phyloP scores from a whole-genome alignment of 2,329 filamentous ascomycete genomes.

The Cordyceps cateniannulata region DNA sequence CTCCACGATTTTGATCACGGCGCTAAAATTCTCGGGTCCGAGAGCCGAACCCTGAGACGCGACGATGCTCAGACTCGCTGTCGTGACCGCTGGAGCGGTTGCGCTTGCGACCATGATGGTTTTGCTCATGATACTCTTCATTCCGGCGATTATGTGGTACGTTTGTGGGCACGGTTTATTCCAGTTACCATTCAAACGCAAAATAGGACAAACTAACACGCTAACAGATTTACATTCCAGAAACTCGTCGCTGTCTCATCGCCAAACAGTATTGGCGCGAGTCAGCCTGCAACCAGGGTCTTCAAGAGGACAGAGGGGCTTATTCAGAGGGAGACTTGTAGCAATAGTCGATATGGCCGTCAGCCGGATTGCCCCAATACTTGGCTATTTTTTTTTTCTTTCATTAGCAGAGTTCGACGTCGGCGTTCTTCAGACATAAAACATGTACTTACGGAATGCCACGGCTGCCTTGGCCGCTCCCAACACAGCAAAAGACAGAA shows the following conservation, averaged over 20 bases:
- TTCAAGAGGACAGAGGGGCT: not conserved
- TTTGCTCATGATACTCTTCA: not conserved
- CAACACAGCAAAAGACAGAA: constrained; percentile 17
- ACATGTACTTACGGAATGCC: constrained; percentile 4
- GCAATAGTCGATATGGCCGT: constrained; percentile 10
- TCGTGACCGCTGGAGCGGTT: not conserved
- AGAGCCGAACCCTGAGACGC: too few relatives aligned
- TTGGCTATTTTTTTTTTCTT: not conserved
- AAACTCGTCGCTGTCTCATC: not conserved
- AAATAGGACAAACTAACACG: not conserved
- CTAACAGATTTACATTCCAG: not conserved
- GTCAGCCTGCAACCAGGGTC: not conserved
- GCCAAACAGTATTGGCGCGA: not conserved
- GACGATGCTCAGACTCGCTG: constrained; percentile 7
- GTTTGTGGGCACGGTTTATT: too few relatives aligned
- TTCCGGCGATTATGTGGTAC: not conserved
- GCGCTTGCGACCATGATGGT: not conserved
- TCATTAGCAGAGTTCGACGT: not conserved
- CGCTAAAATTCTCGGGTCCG: too few relatives aligned
- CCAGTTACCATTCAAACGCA: not conserved
- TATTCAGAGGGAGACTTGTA: constrained; percentile 1
- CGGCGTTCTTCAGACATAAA: not conserved
- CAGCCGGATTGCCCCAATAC: constrained; percentile 6
- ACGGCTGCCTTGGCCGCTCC: constrained; percentile 11
- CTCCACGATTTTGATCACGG: too few relatives aligned